These are phyloP conservation scores for Pseudogymnoascus verrucosus DNA, from an alignment of 2,329 filamentous ascomycete genomes.

Conservation along the genomic window DNA sequence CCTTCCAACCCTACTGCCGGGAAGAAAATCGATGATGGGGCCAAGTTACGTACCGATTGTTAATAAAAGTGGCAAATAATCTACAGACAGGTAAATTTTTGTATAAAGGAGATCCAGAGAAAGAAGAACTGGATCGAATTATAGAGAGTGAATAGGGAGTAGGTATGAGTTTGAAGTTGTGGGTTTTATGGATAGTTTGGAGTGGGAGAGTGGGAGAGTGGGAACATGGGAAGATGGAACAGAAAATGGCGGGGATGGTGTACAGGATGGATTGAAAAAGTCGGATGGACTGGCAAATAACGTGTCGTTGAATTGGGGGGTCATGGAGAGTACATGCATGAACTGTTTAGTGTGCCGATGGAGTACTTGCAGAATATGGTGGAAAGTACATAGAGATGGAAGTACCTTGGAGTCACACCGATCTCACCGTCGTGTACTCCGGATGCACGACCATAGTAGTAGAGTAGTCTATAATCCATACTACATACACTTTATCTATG, in stretches of 20 bases:
- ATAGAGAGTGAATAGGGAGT: background rate
- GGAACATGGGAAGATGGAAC: background rate
- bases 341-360: background rate
- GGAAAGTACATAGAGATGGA: background rate
- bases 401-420: slow-evolving; percentile 1
- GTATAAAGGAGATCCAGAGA: background rate
- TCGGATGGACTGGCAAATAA: background rate
- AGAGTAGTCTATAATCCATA: too few species aligned
- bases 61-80: background rate
- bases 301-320: background rate
- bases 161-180: background rate
- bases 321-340: background rate
- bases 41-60: background rate
- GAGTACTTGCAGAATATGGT: background rate
- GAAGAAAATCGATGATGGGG: slow-evolving; percentile 1
- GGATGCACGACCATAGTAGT: too few species aligned
- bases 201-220: background rate
- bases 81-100: background rate
- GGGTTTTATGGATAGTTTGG: background rate
- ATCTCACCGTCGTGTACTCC: background rate
- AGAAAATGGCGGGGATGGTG: background rate
- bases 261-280: background rate
- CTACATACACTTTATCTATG: too few species aligned
- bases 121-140: background rate
- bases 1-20: background rate